phyloP scores from a whole-genome alignment of 2,329 filamentous ascomycete genomes.

The Lizonia empirigonia region DNA sequence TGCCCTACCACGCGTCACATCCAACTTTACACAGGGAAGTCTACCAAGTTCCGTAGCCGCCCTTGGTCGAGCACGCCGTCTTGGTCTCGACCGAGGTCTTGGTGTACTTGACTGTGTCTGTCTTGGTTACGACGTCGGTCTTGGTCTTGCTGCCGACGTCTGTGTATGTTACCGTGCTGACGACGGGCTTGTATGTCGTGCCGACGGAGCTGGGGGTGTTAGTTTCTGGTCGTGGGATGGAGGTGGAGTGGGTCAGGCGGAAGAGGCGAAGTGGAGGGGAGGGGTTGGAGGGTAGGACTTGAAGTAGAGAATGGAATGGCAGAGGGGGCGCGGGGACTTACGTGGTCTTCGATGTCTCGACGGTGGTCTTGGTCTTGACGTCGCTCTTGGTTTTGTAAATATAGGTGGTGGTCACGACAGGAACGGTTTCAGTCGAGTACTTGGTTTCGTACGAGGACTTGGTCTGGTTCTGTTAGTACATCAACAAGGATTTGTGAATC shows the following conservation, averaged over 20 bases:
- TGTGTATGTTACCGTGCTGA: conserved; percentile 22
- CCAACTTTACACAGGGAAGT: too few relatives aligned
- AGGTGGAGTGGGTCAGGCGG: too few relatives aligned
- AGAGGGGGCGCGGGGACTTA: conserved; percentile 14
- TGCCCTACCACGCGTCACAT: neutral
- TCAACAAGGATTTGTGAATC: too few relatives aligned
- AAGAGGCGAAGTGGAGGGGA: too few relatives aligned
- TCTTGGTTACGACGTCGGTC: conserved; percentile 22
- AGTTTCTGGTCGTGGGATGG: neutral
- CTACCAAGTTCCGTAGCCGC: conserved; percentile 7
- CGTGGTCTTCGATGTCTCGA: conserved; percentile 23
- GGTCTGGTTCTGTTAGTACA: neutral
- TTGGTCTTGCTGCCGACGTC: conserved; percentile 16
- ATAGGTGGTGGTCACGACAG: conserved; percentile 21
- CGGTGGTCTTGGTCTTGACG: conserved; percentile 17
- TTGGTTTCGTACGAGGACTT: neutral
- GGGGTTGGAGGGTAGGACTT: neutral
- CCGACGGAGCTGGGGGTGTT: conserved; percentile 19
- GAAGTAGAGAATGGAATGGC: neutral
- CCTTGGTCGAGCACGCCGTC: conserved; percentile 27
- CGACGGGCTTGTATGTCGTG: conserved; percentile 24
- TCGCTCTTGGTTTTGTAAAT: conserved; percentile 19
- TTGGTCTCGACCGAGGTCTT: conserved; percentile 25
- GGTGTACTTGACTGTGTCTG: conserved; percentile 25
- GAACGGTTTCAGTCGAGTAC: neutral